A percentile compares a stretch with the other conserved stretches of the same genome.
phyloP scores from a whole-genome alignment of 2,329 filamentous ascomycete species.

The Curvularia hawaiiensis region DNA sequence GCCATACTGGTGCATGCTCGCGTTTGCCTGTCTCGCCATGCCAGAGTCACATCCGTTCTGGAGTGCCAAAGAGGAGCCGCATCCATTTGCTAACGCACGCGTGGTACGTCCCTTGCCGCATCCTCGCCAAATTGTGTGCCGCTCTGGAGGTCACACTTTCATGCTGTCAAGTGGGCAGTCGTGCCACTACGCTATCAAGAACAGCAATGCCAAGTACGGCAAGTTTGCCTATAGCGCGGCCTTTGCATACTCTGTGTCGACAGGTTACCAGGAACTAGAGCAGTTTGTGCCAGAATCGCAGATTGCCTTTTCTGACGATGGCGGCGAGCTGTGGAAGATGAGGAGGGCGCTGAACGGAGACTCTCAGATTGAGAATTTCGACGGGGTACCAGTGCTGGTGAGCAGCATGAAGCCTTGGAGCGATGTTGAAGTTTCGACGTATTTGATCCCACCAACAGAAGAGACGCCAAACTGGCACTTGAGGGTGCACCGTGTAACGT shows the following conservation, averaged over 20 bases:
- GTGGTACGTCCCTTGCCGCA: constrained; percentile 66
- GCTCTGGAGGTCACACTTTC: constrained; percentile 75
- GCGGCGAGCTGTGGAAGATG: constrained; percentile 79
- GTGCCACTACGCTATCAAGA: constrained; percentile 83
- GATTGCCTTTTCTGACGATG: constrained; percentile 76
- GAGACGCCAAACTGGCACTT: constrained; percentile 69
- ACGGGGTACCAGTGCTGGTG: constrained; percentile 64
- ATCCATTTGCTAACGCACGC: constrained; percentile 61
- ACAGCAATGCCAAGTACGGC: constrained; percentile 81
- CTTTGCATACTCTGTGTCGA: constrained; percentile 78
- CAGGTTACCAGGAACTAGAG: constrained; percentile 75
- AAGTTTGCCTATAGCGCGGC: constrained; percentile 78
- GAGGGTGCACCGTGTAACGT: constrained; percentile 65
- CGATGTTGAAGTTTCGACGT: constrained; percentile 70
- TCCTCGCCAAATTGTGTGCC: constrained; percentile 74
- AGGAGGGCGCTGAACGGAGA: constrained; percentile 68
- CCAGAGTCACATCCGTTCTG: constrained; percentile 76
- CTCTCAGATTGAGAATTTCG: constrained; percentile 64
- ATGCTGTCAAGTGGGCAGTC: constrained; percentile 73
- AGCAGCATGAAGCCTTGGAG: constrained; percentile 73
- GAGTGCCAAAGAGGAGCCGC: constrained; percentile 68
- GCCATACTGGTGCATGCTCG: constrained; percentile 79
- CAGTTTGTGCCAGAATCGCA: constrained; percentile 78
- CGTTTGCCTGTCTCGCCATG: constrained; percentile 75
- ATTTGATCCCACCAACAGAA: constrained; percentile 65